Conservation (phyloP, 371 early-diverging fungal species). For the Umbelopsis sp. region DNA sequence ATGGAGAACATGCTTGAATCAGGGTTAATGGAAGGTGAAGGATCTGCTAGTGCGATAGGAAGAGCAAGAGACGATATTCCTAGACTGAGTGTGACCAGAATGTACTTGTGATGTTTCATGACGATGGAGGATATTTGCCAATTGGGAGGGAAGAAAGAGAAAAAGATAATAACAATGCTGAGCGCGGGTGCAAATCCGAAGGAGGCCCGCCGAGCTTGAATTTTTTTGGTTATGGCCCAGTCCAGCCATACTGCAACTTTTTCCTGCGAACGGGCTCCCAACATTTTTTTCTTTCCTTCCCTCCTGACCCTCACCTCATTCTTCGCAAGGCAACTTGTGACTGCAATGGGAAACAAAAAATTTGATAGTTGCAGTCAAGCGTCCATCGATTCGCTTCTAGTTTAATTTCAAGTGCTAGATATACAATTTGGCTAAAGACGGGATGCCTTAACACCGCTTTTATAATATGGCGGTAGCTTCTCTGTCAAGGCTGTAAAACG, state of each 20-base stretch:
- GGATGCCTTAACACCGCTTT: too few relatives aligned
- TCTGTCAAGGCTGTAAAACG: too few relatives aligned
- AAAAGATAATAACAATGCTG: neutral
- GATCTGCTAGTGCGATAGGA: neutral
- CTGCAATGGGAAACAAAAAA: too few relatives aligned
- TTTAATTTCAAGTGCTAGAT: too few relatives aligned
- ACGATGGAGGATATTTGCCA: neutral
- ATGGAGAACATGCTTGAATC: neutral
- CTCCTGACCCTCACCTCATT: too few relatives aligned
- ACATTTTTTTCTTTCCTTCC: too few relatives aligned
- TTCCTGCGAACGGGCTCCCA: too few relatives aligned
- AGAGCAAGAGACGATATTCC: conserved; percentile 5
- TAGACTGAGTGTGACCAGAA: conserved; percentile 2
- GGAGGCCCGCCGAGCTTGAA: neutral
- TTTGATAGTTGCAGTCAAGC: too few relatives aligned
- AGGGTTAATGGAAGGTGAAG: neutral
- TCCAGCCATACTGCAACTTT: neutral
- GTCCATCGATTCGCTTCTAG: too few relatives aligned
- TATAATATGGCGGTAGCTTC: too few relatives aligned
- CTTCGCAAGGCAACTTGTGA: too few relatives aligned
- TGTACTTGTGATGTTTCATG: conserved; percentile 15
- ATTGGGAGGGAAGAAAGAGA: neutral
- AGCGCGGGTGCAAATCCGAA: neutral
- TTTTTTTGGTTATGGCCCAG: neutral
- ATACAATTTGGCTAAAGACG: too few relatives aligned